Percentiles rank a stretch among this genome's conserved stretches.
phyloP scores from a whole-genome alignment of 305 asterid genomes.

The Fraxinus sp. region DNA sequence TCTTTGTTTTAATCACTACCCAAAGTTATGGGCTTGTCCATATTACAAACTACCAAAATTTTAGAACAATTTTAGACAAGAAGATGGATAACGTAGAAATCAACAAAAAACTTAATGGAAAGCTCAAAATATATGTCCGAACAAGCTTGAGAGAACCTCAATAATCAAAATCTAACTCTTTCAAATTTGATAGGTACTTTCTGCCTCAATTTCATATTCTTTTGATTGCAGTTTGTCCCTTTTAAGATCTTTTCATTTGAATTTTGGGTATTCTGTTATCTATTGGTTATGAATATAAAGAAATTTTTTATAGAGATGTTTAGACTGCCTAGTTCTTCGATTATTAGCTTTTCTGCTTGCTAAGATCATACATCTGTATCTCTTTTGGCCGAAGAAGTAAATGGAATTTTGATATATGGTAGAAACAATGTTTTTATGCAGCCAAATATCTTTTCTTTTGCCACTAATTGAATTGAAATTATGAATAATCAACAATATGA shows the following conservation, averaged over 20 bases:
- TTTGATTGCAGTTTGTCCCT: neutral
- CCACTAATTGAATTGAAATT: neutral
- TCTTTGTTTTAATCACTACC: slow-evolving; percentile 7
- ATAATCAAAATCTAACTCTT: slow-evolving; percentile 1
- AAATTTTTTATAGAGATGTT: neutral
- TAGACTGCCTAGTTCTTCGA: neutral
- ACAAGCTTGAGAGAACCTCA: slow-evolving; percentile 15
- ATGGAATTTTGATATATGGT: neutral
- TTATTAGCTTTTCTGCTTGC: neutral
- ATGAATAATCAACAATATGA: neutral
- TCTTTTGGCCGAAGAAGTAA: neutral
- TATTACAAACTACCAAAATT: slow-evolving; percentile 2
- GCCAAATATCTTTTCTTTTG: neutral
- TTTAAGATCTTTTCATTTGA: neutral
- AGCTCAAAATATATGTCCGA: neutral
- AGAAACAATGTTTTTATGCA: neutral
- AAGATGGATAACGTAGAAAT: slow-evolving; percentile 15
- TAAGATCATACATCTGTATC: neutral
- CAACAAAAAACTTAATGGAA: slow-evolving; percentile 21
- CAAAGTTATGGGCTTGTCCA: slow-evolving; percentile 10
- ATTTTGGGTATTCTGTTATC: neutral
- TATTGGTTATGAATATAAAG: neutral
- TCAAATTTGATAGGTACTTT: neutral
- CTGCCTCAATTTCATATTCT: neutral
- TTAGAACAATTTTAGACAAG: neutral